Evolutionary conservation across 139 green algal genomes (phyloP), one percentile per base, ranked within the genome.

Genomic region (Closterium sp.): DNA sequence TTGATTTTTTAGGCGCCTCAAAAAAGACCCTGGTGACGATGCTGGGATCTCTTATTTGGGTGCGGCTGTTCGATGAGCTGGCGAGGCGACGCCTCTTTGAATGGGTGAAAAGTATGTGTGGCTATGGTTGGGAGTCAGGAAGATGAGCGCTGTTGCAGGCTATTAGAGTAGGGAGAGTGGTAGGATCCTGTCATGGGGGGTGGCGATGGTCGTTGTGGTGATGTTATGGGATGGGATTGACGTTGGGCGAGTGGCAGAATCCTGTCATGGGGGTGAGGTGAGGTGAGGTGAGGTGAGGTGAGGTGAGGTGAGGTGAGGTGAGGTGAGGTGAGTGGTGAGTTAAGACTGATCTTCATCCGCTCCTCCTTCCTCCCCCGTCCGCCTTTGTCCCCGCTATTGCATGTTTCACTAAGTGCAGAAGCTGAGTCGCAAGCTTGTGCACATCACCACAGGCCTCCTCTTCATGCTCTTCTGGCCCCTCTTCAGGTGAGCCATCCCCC

Each of bases 361-460:
- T 79, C 0, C 62, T 79, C 62, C 62, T 62, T 70, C 50, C 50
- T 70, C 13, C 1, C 62, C 62, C 62, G 10, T 79, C 11, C 13
- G 2, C 19, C 19, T 13, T 79, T 79, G 62, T 27, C 62, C 19
- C 62, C 62, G 1, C 11, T 79, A 7, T 24, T 79, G 62, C 19
- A 5, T 24, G 62, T 9, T 79, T 79, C 13, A 4, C 62, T 2
- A 79, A 79, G n/a, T 87, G 86, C 92, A 94, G 95, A 99, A 98
- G 30, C 93, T 98, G 31, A 97, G 95, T 89, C 96, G 98, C 38
- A 99, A 99, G 95, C 94, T 99, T 89, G 97, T 99, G 62, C 98
- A 99, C 95, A 98, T 97, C 29, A 97, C 97, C 0, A 95, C 97
- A 1, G 98, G 97, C 0, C 97, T 98, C 0, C 90, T 98, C 17